A percentile compares a stretch with the other conserved stretches of the same genome.
phyloP scores from a whole-genome alignment of 371 early-diverging fungal species.

The Mortierella sp. region DNA sequence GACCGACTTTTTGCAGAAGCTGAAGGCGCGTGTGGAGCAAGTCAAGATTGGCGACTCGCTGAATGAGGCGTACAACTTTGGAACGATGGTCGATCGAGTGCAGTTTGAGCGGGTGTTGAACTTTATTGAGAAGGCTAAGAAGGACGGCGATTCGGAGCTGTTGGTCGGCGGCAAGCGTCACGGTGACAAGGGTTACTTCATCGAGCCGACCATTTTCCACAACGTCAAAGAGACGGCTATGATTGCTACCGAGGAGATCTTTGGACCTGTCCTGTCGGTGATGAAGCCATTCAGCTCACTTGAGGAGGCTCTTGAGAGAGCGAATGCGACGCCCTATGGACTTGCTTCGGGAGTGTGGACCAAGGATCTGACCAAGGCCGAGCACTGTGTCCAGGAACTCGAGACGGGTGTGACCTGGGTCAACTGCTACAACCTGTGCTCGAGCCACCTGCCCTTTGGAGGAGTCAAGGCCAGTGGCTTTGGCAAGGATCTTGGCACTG shows the following conservation, averaged over 20 bases:
- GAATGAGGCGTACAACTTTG: constrained; percentile 70
- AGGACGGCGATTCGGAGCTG: constrained; percentile 57
- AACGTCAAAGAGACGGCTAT: constrained; percentile 75
- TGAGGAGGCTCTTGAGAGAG: constrained; percentile 83
- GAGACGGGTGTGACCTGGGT: constrained; percentile 91
- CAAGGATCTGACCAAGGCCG: constrained; percentile 72
- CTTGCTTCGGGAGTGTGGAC: constrained; percentile 92
- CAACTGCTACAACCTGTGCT: constrained; percentile 71
- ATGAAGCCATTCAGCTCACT: constrained; percentile 77
- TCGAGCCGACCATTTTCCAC: constrained; percentile 84
- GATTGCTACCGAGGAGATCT: constrained; percentile 89
- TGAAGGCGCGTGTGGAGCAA: constrained; percentile 71
- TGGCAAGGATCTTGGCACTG: constrained; percentile 84
- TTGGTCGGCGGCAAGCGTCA: constrained; percentile 79
- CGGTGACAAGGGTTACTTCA: constrained; percentile 80
- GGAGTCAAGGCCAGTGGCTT: constrained; percentile 91
- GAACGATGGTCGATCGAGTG: constrained; percentile 80
- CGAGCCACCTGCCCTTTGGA: constrained; percentile 85
- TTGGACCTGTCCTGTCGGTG: constrained; percentile 92
- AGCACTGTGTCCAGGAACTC: constrained; percentile 72
- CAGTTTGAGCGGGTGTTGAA: constrained; percentile 83
- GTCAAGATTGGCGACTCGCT: constrained; percentile 76
- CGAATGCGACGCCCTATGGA: constrained; percentile 86
- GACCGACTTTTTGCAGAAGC: constrained; percentile 74
- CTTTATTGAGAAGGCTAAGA: constrained; percentile 63